A percentile compares a stretch with the other conserved stretches of the same genome.
Conservation (phyloP, 352 stramenopile genomes). For the Globisporangium mamillatum region DNA sequence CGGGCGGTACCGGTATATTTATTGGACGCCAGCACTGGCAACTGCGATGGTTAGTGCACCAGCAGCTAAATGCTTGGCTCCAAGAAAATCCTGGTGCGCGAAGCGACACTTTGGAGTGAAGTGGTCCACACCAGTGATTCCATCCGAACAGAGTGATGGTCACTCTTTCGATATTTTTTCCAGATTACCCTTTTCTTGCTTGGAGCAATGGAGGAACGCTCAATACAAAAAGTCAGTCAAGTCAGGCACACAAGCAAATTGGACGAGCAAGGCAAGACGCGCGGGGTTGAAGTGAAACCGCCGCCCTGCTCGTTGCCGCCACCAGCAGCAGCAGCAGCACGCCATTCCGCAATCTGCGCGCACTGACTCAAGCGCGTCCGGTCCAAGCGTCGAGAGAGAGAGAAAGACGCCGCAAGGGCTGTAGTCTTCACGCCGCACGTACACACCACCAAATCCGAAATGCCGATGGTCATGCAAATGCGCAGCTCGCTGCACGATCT, state of each 20-base stretch:
- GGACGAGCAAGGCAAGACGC: neutral
- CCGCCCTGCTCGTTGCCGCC: neutral
- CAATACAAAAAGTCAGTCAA: neutral
- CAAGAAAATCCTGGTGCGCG: neutral
- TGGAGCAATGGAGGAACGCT: neutral
- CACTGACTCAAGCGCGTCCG: neutral
- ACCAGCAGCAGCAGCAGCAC: neutral
- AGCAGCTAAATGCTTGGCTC: no score
- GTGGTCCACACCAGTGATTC: constrained; percentile 7
- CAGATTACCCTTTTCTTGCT: neutral
- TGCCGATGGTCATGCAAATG: constrained; percentile 1
- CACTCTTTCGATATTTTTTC: neutral
- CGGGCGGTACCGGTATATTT: no score
- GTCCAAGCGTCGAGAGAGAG: neutral
- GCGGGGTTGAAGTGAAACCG: constrained; percentile 10
- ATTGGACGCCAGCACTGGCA: no score
- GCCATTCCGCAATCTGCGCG: constrained; percentile 5
- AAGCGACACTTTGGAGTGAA: neutral
- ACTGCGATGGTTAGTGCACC: no score
- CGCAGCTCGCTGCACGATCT: neutral
- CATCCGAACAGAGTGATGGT: constrained; percentile 1
- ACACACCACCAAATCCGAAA: neutral
- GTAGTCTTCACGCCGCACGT: no score
- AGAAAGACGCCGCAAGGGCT: neutral
- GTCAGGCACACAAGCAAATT: neutral